Evolutionary conservation across 345 rosid species (phyloP), one percentile per base, ranked within the genome.

Genomic region (Angophora floribunda): DNA sequence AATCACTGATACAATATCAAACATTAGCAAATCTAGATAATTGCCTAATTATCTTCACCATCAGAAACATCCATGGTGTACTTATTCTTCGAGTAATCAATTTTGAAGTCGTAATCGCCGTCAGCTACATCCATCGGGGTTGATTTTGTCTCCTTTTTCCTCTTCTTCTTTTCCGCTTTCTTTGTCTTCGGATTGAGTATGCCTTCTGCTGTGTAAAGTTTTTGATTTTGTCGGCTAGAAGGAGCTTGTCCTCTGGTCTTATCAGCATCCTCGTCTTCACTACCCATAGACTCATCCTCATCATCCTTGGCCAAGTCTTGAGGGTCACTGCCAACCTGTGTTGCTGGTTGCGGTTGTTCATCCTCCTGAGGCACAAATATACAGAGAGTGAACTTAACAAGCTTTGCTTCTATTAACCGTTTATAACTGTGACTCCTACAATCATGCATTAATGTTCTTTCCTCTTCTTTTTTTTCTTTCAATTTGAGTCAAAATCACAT

Each of bases 121-220:
- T 91, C 93, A 95, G 94, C 94, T 12, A 86, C 93, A 45, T 94
- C 97, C 89, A 84, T 91, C 10, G 87, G 86, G 49, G 45, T 86
- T 65, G 89, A 90, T 87, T 92, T 94, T 6, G n/a, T 9, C 70
- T 90, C 94, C 36, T 94, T 95, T 91, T 95, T 96, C 95, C 95
- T 95, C 91, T 87, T 92, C 92, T 96, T 96, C 94, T 93, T 95
- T 90, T 97, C 99, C 3, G 99, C 99, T 89, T 91, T 94, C 90
- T 93, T 94, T 88, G 88, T 87, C 90, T 93, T 98, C 9, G 97
- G 91, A 88, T 98, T 97, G 28, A 97, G 93, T 28, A 97, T 98
- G 51, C 95, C 96, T 87, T 96, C 96, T 12, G 90, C 96, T 32
- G 88, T 79, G 85, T 96, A 98, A 11, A 98, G 90, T 92, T 95